Conservation (phyloP, 306 rosid species). For the Quercus parvula region DNA sequence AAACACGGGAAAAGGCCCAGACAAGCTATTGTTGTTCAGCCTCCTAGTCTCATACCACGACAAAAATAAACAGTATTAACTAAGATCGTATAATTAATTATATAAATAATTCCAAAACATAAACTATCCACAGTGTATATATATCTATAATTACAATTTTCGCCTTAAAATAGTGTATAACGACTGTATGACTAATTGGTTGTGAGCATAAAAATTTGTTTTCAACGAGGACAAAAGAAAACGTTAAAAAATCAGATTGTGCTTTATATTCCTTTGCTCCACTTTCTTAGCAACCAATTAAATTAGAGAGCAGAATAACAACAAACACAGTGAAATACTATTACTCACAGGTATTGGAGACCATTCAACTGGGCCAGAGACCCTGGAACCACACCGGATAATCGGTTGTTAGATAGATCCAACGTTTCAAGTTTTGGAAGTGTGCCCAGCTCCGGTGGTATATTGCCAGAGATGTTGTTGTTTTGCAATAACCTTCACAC, state of each 20-base stretch:
- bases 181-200: neutral
- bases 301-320: slow-evolving; percentile 3
- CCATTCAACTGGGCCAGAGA: slow-evolving; percentile 56
- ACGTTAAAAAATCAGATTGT: neutral
- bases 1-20: slow-evolving; percentile 79
- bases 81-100: slow-evolving; percentile 1
- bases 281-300: slow-evolving; percentile 27
- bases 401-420: slow-evolving; percentile 82
- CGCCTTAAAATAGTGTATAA: neutral
- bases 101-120: neutral
- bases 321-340: neutral
- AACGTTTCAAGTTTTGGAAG: slow-evolving; percentile 77
- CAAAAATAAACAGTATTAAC: slow-evolving; percentile 28
- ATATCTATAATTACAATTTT: neutral
- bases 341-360: slow-evolving; percentile 78
- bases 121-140: neutral
- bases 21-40: slow-evolving; percentile 90
- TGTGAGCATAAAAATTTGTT: neutral
- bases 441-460: slow-evolving; percentile 69
- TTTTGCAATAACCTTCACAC: slow-evolving; percentile 71
- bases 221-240: neutral
- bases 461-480: slow-evolving; percentile 78
- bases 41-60: slow-evolving; percentile 61
- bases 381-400: slow-evolving; percentile 62
- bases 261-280: slow-evolving; percentile 10